phyloP scores from a whole-genome alignment of 169 alveolate genomes.

The Plasmodium falciparum region DNA sequence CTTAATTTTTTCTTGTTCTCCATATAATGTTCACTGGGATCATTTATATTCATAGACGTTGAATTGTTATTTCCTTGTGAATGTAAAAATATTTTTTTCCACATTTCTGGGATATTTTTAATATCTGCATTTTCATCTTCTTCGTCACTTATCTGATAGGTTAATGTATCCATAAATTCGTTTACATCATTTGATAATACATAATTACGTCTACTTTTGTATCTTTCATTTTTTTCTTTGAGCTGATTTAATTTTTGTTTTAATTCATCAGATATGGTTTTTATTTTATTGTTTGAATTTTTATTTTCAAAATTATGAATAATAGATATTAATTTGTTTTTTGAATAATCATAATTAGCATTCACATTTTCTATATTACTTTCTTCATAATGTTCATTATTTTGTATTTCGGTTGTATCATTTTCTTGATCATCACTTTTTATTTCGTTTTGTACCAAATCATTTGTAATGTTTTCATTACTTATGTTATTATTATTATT shows the following conservation, averaged over 20 bases:
- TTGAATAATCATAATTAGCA: constrained; percentile 36
- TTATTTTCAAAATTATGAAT: constrained; percentile 73
- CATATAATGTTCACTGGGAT: background rate
- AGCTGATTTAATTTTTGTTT: constrained; percentile 68
- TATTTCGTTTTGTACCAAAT: background rate
- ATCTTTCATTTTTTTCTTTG: constrained; percentile 71
- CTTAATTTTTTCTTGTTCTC: constrained; percentile 40
- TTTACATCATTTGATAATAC: background rate
- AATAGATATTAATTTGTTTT: constrained; percentile 61
- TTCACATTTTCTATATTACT: constrained; percentile 16
- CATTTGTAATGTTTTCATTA: background rate
- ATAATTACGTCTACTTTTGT: constrained; percentile 12
- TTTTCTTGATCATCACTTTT: background rate
- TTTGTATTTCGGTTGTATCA: background rate
- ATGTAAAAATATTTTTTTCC: background rate
- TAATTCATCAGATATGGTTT: constrained; percentile 73
- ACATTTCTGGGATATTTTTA: background rate
- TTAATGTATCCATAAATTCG: constrained; percentile 23
- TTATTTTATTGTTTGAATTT: constrained; percentile 39
- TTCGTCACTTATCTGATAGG: constrained; percentile 51
- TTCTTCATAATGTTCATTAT: background rate
- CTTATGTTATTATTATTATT: background rate
- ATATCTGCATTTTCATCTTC: constrained; percentile 17
- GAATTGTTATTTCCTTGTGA: background rate
- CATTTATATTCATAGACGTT: background rate